These are phyloP conservation scores for Ustilago xerochloae DNA, from an alignment of 1,284 basidiomycete genomes.

Conservation along the genomic window DNA sequence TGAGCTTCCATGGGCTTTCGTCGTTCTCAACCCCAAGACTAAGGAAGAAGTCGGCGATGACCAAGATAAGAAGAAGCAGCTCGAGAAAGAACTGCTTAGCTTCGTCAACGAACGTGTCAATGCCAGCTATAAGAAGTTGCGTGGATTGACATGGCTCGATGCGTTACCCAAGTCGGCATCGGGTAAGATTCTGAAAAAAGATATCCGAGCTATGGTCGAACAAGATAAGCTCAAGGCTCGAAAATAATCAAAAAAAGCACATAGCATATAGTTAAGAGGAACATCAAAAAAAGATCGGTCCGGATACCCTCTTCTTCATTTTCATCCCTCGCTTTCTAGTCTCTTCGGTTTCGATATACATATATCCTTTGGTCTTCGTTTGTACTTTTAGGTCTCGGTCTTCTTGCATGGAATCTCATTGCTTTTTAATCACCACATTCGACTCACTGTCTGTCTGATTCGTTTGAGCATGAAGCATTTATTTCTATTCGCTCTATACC, in stretches of 20 bases:
- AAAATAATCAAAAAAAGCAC: conserved; percentile 4
- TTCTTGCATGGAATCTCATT: background rate
- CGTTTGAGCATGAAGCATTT: background rate
- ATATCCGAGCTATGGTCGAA: conserved; percentile 50
- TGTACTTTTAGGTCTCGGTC: conserved; percentile 16
- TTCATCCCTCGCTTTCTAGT: background rate
- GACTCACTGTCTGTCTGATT: background rate
- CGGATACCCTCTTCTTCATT: conserved; percentile 5
- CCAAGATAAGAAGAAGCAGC: conserved; percentile 28
- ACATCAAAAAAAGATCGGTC: background rate
- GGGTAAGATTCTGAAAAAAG: conserved; percentile 65
- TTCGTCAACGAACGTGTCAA: conserved; percentile 57
- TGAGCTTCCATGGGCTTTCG: conserved; percentile 59
- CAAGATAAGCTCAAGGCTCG: conserved; percentile 32
- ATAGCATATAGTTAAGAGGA: background rate
- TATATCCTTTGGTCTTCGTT: conserved; percentile 1
- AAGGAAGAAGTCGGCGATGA: conserved; percentile 24
- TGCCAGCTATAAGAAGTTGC: conserved; percentile 63
- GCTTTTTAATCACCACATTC: background rate
- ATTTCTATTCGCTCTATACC: background rate
- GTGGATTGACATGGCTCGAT: conserved; percentile 60
- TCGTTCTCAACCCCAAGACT: conserved; percentile 39
- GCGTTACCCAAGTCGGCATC: conserved; percentile 58
- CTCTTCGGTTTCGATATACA: background rate
- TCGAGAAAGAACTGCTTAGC: conserved; percentile 42